A percentile compares a stretch with the other conserved stretches of the same genome.
phyloP scores from a whole-genome alignment of 306 rosid species.

The Lathyrus oleraceus region DNA sequence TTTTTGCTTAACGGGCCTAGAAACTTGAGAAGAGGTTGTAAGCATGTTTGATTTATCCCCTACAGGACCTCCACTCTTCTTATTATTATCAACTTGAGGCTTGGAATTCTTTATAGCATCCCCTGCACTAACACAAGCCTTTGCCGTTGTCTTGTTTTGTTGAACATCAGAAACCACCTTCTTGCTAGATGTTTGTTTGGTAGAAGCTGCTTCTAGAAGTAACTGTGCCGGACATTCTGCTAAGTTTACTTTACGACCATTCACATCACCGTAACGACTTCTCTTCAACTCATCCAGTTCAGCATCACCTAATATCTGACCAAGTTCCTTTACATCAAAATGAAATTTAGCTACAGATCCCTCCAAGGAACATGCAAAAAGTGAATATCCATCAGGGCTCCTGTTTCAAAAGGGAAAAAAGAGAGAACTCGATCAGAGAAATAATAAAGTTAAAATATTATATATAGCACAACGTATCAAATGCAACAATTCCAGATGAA shows the following conservation, averaged over 20 bases:
- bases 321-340: slow-evolving; percentile 91
- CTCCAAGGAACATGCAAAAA: slow-evolving; percentile 96
- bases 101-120: slow-evolving; percentile 53
- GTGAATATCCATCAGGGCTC: slow-evolving; percentile 98
- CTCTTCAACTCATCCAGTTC: slow-evolving; percentile 89
- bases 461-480: slow-evolving; percentile 14
- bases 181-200: slow-evolving; percentile 66
- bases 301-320: slow-evolving; percentile 70
- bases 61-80: slow-evolving; percentile 56
- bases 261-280: slow-evolving; percentile 92
- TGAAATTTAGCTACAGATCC: slow-evolving; percentile 89
- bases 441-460: slow-evolving; percentile 1
- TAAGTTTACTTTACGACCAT: slow-evolving; percentile 81
- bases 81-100: slow-evolving; percentile 60
- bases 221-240: slow-evolving; percentile 96
- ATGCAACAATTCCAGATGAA: slow-evolving; percentile 13
- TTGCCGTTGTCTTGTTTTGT: slow-evolving; percentile 53
- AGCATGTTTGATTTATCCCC: slow-evolving; percentile 61
- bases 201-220: slow-evolving; percentile 90
- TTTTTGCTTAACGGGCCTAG: slow-evolving; percentile 95
- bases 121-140: slow-evolving; percentile 51
- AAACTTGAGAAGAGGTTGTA: slow-evolving; percentile 55
- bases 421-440: slow-evolving; percentile 13
- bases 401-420: slow-evolving; percentile 55
- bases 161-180: slow-evolving; percentile 65